Evolutionary conservation across 768 basidiomycete species (phyloP).

Genomic region (Leccinum broughii): DNA sequence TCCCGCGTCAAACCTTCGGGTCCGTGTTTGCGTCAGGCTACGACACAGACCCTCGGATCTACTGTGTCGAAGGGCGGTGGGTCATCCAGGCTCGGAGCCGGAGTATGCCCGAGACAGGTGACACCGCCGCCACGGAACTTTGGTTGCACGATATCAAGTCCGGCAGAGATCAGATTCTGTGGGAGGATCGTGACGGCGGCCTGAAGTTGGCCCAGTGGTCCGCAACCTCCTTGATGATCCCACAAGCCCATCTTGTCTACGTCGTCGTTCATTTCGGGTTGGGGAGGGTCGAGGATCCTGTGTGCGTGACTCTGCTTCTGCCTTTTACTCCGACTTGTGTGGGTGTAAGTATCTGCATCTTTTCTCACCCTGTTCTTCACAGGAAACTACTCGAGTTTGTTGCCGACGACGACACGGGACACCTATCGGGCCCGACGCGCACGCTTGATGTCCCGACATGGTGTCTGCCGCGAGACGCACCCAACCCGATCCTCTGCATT

Average conservation of each 20-base stretch:
- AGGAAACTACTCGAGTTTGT: slow-evolving; percentile 22
- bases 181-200: slow-evolving; percentile 11
- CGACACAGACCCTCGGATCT: not conserved
- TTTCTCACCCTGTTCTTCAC: not conserved
- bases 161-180: slow-evolving; percentile 11
- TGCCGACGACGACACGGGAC: slow-evolving; percentile 18
- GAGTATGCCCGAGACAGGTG: no score
- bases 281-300: slow-evolving; percentile 11
- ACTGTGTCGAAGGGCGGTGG: slow-evolving; percentile 20
- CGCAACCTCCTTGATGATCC: slow-evolving; percentile 8
- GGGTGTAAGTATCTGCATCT: no score
- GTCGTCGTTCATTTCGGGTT: slow-evolving; percentile 11
- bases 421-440: slow-evolving; percentile 6
- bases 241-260: slow-evolving; percentile 14
- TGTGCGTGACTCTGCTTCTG: slow-evolving; percentile 11
- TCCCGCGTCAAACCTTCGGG: no score
- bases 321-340: no score
- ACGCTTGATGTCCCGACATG: slow-evolving; percentile 14
- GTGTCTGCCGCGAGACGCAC: slow-evolving; percentile 8
- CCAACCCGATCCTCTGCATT: slow-evolving; percentile 9
- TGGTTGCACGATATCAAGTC: slow-evolving; percentile 15
- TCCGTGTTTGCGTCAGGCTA: no score
- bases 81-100: slow-evolving; percentile 3
- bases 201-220: slow-evolving; percentile 2
- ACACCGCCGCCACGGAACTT: no score